phyloP scores from a whole-genome alignment of 345 rosid species.

The Citrus hindsii region DNA sequence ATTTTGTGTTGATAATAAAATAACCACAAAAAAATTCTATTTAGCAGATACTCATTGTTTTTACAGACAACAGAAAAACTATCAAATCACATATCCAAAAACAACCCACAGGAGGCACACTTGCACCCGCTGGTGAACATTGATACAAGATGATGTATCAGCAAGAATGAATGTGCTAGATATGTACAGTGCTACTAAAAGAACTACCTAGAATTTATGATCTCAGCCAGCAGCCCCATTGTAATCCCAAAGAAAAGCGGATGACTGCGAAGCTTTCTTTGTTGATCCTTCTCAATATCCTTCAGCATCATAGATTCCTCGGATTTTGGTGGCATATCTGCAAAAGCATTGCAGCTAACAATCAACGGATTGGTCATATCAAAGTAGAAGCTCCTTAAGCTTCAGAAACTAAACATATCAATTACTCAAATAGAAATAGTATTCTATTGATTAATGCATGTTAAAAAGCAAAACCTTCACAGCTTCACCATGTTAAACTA shows the following conservation, averaged over 20 bases:
- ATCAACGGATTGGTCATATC: constrained; percentile 11
- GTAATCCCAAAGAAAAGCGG: constrained; percentile 93
- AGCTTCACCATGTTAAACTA: background rate
- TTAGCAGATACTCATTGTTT: background rate
- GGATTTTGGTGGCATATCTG: constrained; percentile 49
- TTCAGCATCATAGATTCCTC: constrained; percentile 35
- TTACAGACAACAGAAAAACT: background rate
- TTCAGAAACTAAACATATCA: background rate
- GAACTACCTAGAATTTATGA: constrained; percentile 91
- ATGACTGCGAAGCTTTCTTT: constrained; percentile 66
- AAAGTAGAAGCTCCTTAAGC: background rate
- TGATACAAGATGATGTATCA: background rate
- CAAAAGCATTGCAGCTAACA: constrained; percentile 27
- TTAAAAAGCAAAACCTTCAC: background rate
- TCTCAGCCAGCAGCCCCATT: constrained; percentile 93
- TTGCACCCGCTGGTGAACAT: background rate
- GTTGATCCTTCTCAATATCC: constrained; percentile 36
- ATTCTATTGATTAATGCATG: background rate
- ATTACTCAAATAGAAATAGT: background rate
- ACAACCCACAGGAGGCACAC: background rate
- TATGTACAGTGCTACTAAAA: constrained; percentile 2
- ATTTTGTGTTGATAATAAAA: background rate
- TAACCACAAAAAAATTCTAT: background rate
- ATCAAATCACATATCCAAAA: background rate
- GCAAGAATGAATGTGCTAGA: background rate